Base-by-base conservation (phyloP, 2,329 filamentous ascomycete genomes). In the Colletotrichum lentis region DNA sequence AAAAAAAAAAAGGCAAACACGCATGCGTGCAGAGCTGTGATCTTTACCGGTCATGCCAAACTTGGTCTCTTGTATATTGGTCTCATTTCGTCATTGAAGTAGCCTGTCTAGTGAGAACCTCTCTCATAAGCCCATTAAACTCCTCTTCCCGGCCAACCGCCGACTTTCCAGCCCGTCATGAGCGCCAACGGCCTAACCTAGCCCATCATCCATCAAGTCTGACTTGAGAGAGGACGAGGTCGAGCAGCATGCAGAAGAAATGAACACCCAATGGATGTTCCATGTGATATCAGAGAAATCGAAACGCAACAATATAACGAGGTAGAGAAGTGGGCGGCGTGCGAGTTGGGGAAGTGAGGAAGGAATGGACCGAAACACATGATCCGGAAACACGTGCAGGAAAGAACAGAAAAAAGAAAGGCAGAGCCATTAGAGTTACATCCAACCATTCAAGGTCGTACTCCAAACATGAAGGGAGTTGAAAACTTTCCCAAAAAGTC, bases 351-450 rank as follows among this genome's bases (percentile, higher is more conserved):
- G 24, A 10, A 44, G 31, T 39, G 35, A 12, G 37, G 31, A 41
- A 43, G 39, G n/a, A 50, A 20, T 47, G 20, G 43, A 56, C 31
- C 27, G 27, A 63, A 39, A 43, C 24, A 18, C 14, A 44, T 56
- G 49, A 60, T 61, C 62, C 66, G 52, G 37, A 24, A 66, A 57
- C 53, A 50, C 66, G 46, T 61, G 46, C 31, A 44, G 31, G 16
- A 46, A 43, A 20, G 35, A 16, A 14, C 24, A 11, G 46, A 37
- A 52, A 56, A 43, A 37, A 43, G 20, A 56, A 56, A 46, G 24
- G 24, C 24, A 24, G 24, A 4, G 56, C 66, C 66, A 69, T 69
- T 66, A 69, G 35, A 68, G 55, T 69, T 66, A 69, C 62, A 66
- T 65, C 62, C 65, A 47, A 31, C 56, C 35, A 18, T 8, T 54